Base-by-base conservation (phyloP, 208 protist genomes). In the Wallacemonas sp. region DNA sequence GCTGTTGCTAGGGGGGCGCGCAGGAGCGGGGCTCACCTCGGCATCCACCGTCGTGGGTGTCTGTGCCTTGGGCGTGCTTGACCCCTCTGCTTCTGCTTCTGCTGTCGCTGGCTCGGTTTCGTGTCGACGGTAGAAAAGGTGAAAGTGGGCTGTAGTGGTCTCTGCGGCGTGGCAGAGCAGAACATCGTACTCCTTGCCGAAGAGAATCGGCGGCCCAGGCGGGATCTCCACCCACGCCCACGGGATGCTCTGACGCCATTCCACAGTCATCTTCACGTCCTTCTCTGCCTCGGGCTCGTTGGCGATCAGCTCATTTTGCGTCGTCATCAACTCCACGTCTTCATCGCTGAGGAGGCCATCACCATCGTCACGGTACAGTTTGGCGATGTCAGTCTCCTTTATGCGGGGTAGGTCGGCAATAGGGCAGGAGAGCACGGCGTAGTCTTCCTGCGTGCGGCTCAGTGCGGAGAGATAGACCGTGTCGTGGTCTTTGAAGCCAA, bases 141-240 rank as follows among this genome's bases (percentile, higher is more conserved):
- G 88, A 36, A 66, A 86, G 69, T 91, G 78, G 14, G 82, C 82
- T 6, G 76, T 91, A 17, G 49, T 45, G 12, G 70, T 88, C 61
- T 88, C 85, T 30, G 41, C 63, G 24, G 80, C 88, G 66, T 84
- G 70, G 49, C 77, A 62, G 34, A 85, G 53, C 11, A 88, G n/a
- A 49, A 94, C 49, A 54, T 94, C 84, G 69, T 84, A 66, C 21
- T 19, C 30, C 28, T 34, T n/a, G 15, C 80, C 75, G 70, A 82
- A 88, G 36, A 80, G 30, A 21, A 94, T 84, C 15, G 84, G 80
- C 15, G 38, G 21, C 0, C 72, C 76, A 1, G 67, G 62, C 19
- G 39, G 64, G 14, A 90, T 74, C 30, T 90, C 84, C 45, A 91
- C 84, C 88, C 88, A 95, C 14, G 79, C 88, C 75, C 85, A 95